Conservation (phyloP, 2,329 filamentous ascomycete species). For the Calonectria montana region DNA sequence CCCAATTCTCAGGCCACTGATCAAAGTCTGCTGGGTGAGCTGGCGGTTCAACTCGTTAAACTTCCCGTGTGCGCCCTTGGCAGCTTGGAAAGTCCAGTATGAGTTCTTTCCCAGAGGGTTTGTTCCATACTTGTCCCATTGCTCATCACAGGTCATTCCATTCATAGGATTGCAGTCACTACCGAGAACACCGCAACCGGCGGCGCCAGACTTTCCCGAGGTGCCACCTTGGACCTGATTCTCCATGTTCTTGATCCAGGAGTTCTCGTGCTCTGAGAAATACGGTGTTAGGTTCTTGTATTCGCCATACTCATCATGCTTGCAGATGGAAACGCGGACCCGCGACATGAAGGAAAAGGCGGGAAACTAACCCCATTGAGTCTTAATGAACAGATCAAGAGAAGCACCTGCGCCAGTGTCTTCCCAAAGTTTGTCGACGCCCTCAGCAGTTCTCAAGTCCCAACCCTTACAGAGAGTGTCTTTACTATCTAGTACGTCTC, state of each 20-base stretch:
- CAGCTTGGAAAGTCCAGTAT: slow-evolving; percentile 20
- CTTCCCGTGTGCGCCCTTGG: slow-evolving; percentile 15
- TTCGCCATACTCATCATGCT: neutral
- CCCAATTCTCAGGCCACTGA: neutral
- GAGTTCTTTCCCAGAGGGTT: slow-evolving; percentile 5
- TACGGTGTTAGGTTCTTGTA: neutral
- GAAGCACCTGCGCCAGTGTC: neutral
- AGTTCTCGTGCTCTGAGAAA: neutral
- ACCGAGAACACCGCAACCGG: slow-evolving; percentile 5
- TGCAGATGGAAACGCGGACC: neutral
- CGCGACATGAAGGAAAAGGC: neutral
- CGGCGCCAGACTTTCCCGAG: slow-evolving; percentile 17
- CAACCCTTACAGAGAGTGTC: neutral
- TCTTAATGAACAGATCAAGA: neutral
- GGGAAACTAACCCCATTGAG: neutral
- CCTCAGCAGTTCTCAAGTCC: neutral
- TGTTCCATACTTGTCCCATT: slow-evolving; percentile 3
- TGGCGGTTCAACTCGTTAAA: slow-evolving; percentile 12
- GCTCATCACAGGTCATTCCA: neutral
- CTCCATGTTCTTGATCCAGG: slow-evolving; percentile 24
- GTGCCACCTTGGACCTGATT: slow-evolving; percentile 14
- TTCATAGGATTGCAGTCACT: neutral
- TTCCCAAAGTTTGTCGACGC: neutral
- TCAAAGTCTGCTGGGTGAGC: slow-evolving; percentile 13
- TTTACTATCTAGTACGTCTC: neutral